Evolutionary conservation across 345 rosid genomes (phyloP), one percentile per base, ranked within the genome.

Genomic region (Firmiana major): DNA sequence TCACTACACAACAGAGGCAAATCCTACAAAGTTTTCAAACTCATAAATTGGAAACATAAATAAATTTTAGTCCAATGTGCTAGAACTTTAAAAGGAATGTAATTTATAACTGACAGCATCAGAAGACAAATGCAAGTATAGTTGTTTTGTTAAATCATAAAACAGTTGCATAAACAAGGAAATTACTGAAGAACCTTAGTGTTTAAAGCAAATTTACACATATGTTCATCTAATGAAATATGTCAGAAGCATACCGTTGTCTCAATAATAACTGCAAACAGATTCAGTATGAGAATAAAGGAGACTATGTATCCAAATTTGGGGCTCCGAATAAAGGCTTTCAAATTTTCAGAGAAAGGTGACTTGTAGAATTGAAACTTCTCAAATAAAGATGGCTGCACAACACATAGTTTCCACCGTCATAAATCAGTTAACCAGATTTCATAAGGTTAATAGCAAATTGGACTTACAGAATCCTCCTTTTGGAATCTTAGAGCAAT

Each of bases 401-500:
- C 46, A 77, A 74, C 76, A 79, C 16, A 76, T 0, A 86, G 54
- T 68, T 69, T 17, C 66, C 48, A 54, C 79, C 66, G 49, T 65
- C 13, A 34, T 57, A 17, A 49, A 69, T 11, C 72, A 40, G 51
- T 60, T 38, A 76, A 72, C 9, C 76, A 11, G 55, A 16, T 42
- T 19, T 26, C 38, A 15, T 46, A 51, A 65, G 59, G 60, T 51
- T 74, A 78, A 64, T 63, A 74, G 73, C 63, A 78, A 63, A 64
- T 54, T 46, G 21, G 55, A 92, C 98, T 91, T 83, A 96, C 99
- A 65, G 79, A 77, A 78, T 93, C 97, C 88, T 93, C 99, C 85
- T 93, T 96, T 60, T 87, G 91, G 78, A 96, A 96, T 80, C 94
- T 88, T 70, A 93, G 82, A 57, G 93, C 98, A 83, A 96, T 96